A percentile compares a stretch with the other conserved stretches of the same genome.
Evolutionary conservation across 2,329 filamentous ascomycete species (phyloP).

Genomic region (Juglanconis oblonga): DNA sequence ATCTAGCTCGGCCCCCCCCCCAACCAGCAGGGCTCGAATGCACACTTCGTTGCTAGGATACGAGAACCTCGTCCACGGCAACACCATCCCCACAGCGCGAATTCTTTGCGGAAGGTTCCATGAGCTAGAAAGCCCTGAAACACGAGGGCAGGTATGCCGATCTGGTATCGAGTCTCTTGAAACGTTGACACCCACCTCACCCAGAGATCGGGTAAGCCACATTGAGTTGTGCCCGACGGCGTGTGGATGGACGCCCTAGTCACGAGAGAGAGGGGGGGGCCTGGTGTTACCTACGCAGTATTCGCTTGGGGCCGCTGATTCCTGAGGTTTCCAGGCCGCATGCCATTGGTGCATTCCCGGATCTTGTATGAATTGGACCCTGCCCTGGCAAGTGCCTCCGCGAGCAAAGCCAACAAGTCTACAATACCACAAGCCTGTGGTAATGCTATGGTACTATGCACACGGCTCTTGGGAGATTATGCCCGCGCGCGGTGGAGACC

Average conservation of each 20-base stretch:
- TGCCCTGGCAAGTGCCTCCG: background rate
- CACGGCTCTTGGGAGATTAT: background rate
- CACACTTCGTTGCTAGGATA: conserved; percentile 5
- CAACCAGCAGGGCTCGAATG: background rate
- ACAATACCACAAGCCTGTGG: too few relatives aligned
- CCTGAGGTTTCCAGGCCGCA: background rate
- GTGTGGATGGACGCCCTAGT: background rate
- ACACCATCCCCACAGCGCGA: background rate
- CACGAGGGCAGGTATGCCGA: conserved; percentile 11
- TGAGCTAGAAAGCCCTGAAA: conserved; percentile 13
- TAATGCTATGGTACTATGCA: background rate
- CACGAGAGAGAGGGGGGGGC: background rate
- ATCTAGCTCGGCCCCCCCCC: background rate
- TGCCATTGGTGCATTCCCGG: conserved; percentile 8
- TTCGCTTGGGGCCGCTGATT: background rate
- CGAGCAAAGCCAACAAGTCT: background rate
- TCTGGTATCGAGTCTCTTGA: conserved; percentile 15
- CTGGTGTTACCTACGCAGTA: background rate
- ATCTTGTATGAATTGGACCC: conserved; percentile 13
- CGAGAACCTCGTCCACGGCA: background rate
- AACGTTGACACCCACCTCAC: conserved; percentile 17
- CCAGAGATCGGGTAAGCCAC: conserved; percentile 11
- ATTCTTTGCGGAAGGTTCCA: background rate
- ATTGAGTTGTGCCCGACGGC: background rate
- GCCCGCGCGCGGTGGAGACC: too few relatives aligned